phyloP scores from a whole-genome alignment of 768 basidiomycete species.

The Kwoniella newhampshirensis region DNA sequence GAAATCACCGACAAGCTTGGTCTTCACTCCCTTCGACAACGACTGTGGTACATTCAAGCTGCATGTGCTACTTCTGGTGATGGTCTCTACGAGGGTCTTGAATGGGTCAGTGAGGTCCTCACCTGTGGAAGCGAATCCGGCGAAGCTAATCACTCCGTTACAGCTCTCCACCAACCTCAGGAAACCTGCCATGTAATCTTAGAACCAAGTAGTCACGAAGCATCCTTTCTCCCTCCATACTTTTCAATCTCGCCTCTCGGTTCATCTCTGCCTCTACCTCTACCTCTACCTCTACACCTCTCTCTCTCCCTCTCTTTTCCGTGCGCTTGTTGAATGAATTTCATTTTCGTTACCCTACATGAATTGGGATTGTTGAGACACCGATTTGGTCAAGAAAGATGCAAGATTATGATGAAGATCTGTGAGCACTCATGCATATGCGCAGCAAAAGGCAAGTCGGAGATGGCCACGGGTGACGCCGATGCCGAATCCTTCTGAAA shows the following conservation, averaged over 20 bases:
- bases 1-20: constrained; percentile 99
- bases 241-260: background rate
- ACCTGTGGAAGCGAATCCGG: too few species aligned
- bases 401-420: too few species aligned
- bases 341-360: background rate
- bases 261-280: too few species aligned
- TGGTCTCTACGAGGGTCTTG: constrained; percentile 96
- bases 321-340: background rate
- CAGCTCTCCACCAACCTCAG: constrained; percentile 54
- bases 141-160: background rate
- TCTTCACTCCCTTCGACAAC: constrained; percentile 91
- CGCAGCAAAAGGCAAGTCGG: too few species aligned
- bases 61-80: constrained; percentile 98
- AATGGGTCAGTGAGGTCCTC: constrained; percentile 63
- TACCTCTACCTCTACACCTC: too few species aligned
- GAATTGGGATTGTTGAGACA: background rate
- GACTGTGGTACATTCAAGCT: constrained; percentile 98
- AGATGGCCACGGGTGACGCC: too few species aligned
- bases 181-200: constrained; percentile 28
- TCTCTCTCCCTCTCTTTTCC: constrained; percentile 7
- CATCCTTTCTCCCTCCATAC: background rate
- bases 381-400: background rate
- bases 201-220: background rate
- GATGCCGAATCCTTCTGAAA: too few species aligned
- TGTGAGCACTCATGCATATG: too few species aligned